These are phyloP conservation scores for Hypoxylon rubiginosum DNA, from an alignment of 2,329 filamentous ascomycete genomes.

Conservation along the genomic window DNA sequence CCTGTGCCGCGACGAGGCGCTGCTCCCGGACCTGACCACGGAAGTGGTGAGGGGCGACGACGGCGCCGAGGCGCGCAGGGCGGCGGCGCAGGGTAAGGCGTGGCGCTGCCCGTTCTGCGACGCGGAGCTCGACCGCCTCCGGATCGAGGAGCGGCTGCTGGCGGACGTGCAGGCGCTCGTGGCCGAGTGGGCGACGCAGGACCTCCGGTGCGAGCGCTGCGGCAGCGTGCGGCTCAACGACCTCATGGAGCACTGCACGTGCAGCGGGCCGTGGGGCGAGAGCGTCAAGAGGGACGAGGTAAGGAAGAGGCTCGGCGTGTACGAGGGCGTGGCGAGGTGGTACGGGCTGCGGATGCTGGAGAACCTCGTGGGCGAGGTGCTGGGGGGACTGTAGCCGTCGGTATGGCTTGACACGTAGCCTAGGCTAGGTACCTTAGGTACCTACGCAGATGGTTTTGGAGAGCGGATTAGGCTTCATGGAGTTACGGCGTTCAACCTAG, in stretches of 20 bases:
- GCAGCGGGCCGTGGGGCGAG: slow-evolving; percentile 86
- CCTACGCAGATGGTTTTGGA: neutral
- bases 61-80: slow-evolving; percentile 39
- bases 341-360: slow-evolving; percentile 87
- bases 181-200: slow-evolving; percentile 88
- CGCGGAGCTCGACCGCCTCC: slow-evolving; percentile 80
- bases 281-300: slow-evolving; percentile 78
- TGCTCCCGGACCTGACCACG: slow-evolving; percentile 69
- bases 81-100: slow-evolving; percentile 56
- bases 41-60: slow-evolving; percentile 23
- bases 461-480: neutral
- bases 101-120: slow-evolving; percentile 86
- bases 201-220: slow-evolving; percentile 82
- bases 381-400: slow-evolving; percentile 47
- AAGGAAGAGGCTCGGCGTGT: slow-evolving; percentile 74
- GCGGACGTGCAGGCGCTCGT: slow-evolving; percentile 80
- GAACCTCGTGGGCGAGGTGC: slow-evolving; percentile 77
- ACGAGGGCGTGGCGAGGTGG: slow-evolving; percentile 79
- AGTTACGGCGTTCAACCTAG: neutral
- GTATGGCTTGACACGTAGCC: too few species aligned
- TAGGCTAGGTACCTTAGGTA: too few species aligned
- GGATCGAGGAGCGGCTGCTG: slow-evolving; percentile 86
- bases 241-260: slow-evolving; percentile 96
- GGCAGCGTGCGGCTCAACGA: slow-evolving; percentile 86
- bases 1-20: slow-evolving; percentile 88